Conservation (phyloP, 805 yeast genomes). For the Yarrowia yakushimensis region DNA sequence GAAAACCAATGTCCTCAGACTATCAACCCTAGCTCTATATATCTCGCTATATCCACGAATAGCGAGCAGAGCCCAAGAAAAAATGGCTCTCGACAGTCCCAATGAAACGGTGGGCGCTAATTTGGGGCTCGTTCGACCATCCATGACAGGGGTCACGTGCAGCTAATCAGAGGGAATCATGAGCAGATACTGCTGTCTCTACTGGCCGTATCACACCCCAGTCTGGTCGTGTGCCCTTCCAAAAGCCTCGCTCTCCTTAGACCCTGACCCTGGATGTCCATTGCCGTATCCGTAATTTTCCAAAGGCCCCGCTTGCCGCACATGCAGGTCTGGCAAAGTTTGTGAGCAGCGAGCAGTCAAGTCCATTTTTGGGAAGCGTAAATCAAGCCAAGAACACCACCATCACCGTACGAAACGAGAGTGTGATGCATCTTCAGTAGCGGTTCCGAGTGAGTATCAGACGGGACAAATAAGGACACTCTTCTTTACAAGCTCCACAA, state of each 20-base stretch:
- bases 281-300: conserved; percentile 15
- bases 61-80: no score
- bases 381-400: conserved; percentile 16
- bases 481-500: neutral
- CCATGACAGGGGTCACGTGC: neutral
- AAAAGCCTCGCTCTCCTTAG: neutral
- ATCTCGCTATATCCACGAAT: no score
- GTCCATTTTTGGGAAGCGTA: conserved; percentile 1
- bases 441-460: conserved; percentile 22
- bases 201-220: no score
- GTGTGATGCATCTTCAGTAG: conserved; percentile 23
- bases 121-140: neutral
- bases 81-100: no score
- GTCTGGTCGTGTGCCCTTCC: neutral
- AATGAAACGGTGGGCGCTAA: conserved; percentile 12
- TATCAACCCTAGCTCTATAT: no score
- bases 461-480: neutral
- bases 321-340: conserved; percentile 24
- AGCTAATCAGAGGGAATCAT: neutral
- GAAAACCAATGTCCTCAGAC: no score
- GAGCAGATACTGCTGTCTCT: no score
- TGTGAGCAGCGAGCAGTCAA: conserved; percentile 8
- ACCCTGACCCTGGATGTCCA: neutral
- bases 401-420: conserved; percentile 16
- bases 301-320: conserved; percentile 20